phyloP scores from a whole-genome alignment of 495 filamentous ascomycete species.

The Evernia prunastri region DNA sequence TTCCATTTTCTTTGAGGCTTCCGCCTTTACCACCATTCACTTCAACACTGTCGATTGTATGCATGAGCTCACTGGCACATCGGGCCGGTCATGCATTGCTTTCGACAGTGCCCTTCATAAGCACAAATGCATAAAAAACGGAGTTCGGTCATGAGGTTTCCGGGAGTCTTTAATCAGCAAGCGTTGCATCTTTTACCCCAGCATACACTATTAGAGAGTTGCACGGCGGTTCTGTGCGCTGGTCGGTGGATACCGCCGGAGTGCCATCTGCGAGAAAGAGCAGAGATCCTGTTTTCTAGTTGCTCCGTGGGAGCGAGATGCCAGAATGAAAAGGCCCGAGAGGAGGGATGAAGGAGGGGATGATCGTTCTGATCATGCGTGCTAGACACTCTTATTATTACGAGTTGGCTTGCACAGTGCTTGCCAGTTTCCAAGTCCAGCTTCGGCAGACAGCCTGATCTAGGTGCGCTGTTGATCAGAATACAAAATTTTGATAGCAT shows the following conservation, averaged over 20 bases:
- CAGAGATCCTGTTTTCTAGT: slow-evolving; percentile 3
- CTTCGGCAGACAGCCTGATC: not conserved
- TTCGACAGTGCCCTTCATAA: slow-evolving; percentile 16
- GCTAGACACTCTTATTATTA: slow-evolving; percentile 5
- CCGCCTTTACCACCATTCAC: slow-evolving; percentile 44
- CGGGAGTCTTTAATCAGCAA: slow-evolving; percentile 14
- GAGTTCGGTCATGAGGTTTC: slow-evolving; percentile 10
- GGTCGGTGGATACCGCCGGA: slow-evolving; percentile 54
- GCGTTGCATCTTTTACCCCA: slow-evolving; percentile 15
- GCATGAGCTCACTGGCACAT: slow-evolving; percentile 3
- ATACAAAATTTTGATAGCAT: slow-evolving; percentile 12
- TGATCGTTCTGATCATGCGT: slow-evolving; percentile 11
- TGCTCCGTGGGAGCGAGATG: slow-evolving; percentile 9
- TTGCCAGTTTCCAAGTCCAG: not conserved
- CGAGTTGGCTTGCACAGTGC: slow-evolving; percentile 10
- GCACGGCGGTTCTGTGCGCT: slow-evolving; percentile 52
- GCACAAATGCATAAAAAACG: slow-evolving; percentile 16
- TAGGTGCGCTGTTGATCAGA: not conserved
- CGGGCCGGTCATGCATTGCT: slow-evolving; percentile 8
- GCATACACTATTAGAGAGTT: slow-evolving; percentile 45
- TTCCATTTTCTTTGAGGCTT: slow-evolving; percentile 42
- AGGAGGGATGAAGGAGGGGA: not conserved
- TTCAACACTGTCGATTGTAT: slow-evolving; percentile 19
- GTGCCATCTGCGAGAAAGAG: slow-evolving; percentile 25
- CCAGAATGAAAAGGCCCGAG: slow-evolving; percentile 17